phyloP scores from a whole-genome alignment of 768 basidiomycete genomes.

The Rhodotorula paludigena region DNA sequence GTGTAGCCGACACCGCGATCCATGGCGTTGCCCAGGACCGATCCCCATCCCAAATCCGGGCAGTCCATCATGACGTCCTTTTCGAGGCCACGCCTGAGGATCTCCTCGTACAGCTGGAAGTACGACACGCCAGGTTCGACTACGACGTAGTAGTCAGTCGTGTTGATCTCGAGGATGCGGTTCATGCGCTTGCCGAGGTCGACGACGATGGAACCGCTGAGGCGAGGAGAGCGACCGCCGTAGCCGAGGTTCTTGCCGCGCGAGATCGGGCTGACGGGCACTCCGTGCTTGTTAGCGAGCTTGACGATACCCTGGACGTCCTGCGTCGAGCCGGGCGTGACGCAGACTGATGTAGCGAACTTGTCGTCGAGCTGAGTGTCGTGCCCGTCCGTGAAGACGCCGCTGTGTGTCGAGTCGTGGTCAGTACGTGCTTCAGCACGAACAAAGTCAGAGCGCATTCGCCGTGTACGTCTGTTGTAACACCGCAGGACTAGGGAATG shows the following conservation, averaged over 20 bases:
- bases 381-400: slow-evolving; percentile 6
- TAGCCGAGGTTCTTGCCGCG: slow-evolving; percentile 37
- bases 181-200: slow-evolving; percentile 30
- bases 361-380: slow-evolving; percentile 10
- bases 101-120: slow-evolving; percentile 25
- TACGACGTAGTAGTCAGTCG: slow-evolving; percentile 18
- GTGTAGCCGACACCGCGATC: slow-evolving; percentile 32
- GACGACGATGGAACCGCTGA: slow-evolving; percentile 23
- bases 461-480: too few relatives aligned
- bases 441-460: too few relatives aligned
- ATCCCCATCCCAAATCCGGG: slow-evolving; percentile 25
- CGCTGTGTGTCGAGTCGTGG: not conserved
- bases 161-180: slow-evolving; percentile 29
- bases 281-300: slow-evolving; percentile 28
- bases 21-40: slow-evolving; percentile 20
- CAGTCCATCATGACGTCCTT: slow-evolving; percentile 27
- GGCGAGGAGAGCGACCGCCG: slow-evolving; percentile 30
- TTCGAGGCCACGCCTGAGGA: slow-evolving; percentile 8
- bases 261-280: slow-evolving; percentile 31
- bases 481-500: too few relatives aligned
- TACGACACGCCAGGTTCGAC: slow-evolving; percentile 37
- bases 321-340: slow-evolving; percentile 18
- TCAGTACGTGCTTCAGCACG: too few relatives aligned
- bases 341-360: slow-evolving; percentile 16
- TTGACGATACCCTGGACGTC: slow-evolving; percentile 19